phyloP scores from a whole-genome alignment of 371 early-diverging fungal species.

The Mucor indicus region DNA sequence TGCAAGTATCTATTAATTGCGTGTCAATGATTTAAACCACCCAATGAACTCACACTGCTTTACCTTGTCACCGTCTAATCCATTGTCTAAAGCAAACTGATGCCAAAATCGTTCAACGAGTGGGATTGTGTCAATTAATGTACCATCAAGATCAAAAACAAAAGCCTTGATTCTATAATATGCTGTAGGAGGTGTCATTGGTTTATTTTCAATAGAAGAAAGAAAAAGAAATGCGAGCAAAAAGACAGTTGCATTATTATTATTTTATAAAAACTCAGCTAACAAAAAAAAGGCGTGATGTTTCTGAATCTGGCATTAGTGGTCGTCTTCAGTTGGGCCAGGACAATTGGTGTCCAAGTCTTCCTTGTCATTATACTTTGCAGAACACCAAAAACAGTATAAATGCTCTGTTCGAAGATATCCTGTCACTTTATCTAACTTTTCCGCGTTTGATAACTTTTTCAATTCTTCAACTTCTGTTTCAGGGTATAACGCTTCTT shows the following conservation, averaged over 20 bases:
- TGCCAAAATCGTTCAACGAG: constrained; percentile 41
- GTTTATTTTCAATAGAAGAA: too few relatives aligned
- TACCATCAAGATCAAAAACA: constrained; percentile 46
- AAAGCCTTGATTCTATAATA: constrained; percentile 23
- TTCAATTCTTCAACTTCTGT: constrained; percentile 29
- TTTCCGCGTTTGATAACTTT: constrained; percentile 26
- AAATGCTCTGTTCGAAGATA: constrained; percentile 51
- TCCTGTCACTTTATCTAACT: constrained; percentile 35
- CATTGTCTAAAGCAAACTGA: constrained; percentile 35
- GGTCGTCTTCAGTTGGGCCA: constrained; percentile 59
- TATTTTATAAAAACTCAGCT: too few relatives aligned
- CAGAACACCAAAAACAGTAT: constrained; percentile 72
- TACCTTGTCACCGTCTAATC: constrained; percentile 40
- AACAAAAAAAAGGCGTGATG: too few relatives aligned
- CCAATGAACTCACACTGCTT: background rate
- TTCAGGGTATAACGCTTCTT: constrained; percentile 19
- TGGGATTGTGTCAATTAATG: constrained; percentile 46
- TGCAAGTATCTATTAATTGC: constrained; percentile 30
- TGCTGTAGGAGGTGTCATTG: too few relatives aligned
- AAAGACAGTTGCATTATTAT: too few relatives aligned
- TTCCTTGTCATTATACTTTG: constrained; percentile 40
- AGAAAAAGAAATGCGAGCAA: too few relatives aligned
- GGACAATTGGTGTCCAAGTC: constrained; percentile 60
- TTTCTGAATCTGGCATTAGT: constrained; percentile 32
- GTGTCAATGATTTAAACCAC: too few relatives aligned